phyloP scores from a whole-genome alignment of 108 stramenopile genomes.

The Fragilariopsis cylindrus region DNA sequence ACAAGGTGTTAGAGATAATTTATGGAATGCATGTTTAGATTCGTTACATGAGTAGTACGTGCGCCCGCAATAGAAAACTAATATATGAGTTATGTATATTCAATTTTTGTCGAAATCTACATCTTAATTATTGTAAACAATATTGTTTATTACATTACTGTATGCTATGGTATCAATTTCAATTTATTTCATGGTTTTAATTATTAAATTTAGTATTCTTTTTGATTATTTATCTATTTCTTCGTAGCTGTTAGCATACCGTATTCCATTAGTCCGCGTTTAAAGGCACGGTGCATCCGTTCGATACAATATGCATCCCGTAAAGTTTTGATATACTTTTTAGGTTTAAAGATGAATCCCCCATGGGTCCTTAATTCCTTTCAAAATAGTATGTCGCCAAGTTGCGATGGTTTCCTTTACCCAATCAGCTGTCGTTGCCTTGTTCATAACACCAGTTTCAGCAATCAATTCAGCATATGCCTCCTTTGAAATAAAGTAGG shows the following conservation, averaged over 20 bases:
- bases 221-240: conserved; percentile 13
- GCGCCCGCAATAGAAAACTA: no score
- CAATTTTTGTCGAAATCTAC: no score
- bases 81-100: no score
- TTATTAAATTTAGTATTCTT: not conserved
- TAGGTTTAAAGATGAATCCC: conserved; percentile 92
- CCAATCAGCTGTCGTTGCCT: conserved; percentile 90
- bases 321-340: conserved; percentile 81
- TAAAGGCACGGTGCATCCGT: conserved; percentile 95
- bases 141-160: no score
- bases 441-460: conserved; percentile 84
- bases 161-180: no score
- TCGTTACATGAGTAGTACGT: conserved; percentile 12
- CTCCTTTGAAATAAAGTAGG: conserved; percentile 96
- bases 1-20: conserved; percentile 41
- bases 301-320: conserved; percentile 94
- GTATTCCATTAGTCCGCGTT: conserved; percentile 95
- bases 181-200: not conserved
- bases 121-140: no score
- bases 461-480: conserved; percentile 86
- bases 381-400: conserved; percentile 96
- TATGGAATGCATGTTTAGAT: conserved; percentile 58
- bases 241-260: conserved; percentile 93
- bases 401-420: conserved; percentile 83
- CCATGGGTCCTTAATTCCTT: conserved; percentile 90